Percentiles rank a stretch among this genome's conserved stretches.
Evolutionary conservation across 768 basidiomycete species (phyloP).

Genomic region (Hortiboletus flavorubellus): DNA sequence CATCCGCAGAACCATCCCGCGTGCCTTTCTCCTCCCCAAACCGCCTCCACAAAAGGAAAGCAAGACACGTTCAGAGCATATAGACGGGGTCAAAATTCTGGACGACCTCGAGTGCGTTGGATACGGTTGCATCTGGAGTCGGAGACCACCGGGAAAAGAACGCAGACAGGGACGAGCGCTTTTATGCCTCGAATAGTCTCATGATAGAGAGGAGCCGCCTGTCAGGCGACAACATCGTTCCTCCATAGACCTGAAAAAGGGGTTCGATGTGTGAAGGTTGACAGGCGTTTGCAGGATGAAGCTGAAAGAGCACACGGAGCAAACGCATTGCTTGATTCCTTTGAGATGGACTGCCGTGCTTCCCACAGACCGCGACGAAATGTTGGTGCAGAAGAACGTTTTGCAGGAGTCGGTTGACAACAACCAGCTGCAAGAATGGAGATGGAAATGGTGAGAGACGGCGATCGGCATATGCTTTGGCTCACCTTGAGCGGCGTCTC

Average conservation of each 20-base stretch:
- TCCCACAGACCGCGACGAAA: conserved; percentile 49
- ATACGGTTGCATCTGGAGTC: conserved; percentile 39
- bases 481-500: conserved; percentile 62
- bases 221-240: conserved; percentile 66
- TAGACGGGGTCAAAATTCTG: conserved; percentile 64
- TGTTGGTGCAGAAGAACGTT: conserved; percentile 66
- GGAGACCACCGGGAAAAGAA: conserved; percentile 68
- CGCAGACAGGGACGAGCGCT: conserved; percentile 58
- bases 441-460: background rate
- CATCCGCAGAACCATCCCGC: conserved; percentile 29
- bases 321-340: conserved; percentile 53
- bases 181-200: conserved; percentile 71
- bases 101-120: conserved; percentile 59
- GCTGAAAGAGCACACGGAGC: conserved; percentile 63
- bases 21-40: conserved; percentile 37
- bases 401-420: conserved; percentile 76
- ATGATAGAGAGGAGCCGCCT: conserved; percentile 69
- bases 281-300: conserved; percentile 80
- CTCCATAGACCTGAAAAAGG: conserved; percentile 69
- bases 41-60: conserved; percentile 65
- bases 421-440: conserved; percentile 47
- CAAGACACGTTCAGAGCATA: conserved; percentile 67
- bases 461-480: background rate
- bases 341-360: conserved; percentile 21
- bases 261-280: conserved; percentile 83